Base-by-base conservation (phyloP, 1,284 basidiomycete species). In the Cryptococcus sp. region DNA sequence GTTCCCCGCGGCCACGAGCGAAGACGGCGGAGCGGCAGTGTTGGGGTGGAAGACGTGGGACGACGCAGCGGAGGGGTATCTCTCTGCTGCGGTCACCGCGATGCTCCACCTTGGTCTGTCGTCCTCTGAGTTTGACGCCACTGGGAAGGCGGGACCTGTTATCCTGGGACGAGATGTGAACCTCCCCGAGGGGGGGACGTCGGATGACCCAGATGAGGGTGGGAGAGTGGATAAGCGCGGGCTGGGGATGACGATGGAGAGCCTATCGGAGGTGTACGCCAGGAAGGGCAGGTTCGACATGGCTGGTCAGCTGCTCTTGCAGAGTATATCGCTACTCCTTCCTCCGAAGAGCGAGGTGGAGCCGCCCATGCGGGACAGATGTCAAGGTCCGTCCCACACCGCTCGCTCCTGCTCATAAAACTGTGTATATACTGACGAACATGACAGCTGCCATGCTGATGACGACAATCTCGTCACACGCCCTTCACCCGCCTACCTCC, bases 191-290 rank as follows among this genome's bases (percentile, higher is more conserved):
- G 54, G 46, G 9, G 55, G 53, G 4, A n/a, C 37, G n/a, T 50
- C 20, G 39, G 33, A 24, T 44, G 49, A 48, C 23, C 23, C 38
- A 3, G 63, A 64, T 15, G 59, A 63, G 21, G 61, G 65, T 18
- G 72, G 70, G 46, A 61, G 66, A 51, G 70, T 77, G 23, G 71
- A 73, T 51, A 67, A 65, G 56, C 61, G 70, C 23, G 74, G 75
- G 13, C 59, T 78, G 49, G 75, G 73, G 2, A 72, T 77, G 59
- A 75, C 73, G n/a, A 77, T 78, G 77, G 75, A 77, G 59, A 62
- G 68, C 0, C 58, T 78, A 4, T 68, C 75, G 13, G 75, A 76
- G 43, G 69, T 78, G 5, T 76, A 76, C 53, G 73, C 72, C 2
- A 61, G 69, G 40, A 70, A 72, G 46, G 66, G 69, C 15, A 57